Conservation (phyloP, 1,139 yeast species). For the Kodamaea alishanica region DNA sequence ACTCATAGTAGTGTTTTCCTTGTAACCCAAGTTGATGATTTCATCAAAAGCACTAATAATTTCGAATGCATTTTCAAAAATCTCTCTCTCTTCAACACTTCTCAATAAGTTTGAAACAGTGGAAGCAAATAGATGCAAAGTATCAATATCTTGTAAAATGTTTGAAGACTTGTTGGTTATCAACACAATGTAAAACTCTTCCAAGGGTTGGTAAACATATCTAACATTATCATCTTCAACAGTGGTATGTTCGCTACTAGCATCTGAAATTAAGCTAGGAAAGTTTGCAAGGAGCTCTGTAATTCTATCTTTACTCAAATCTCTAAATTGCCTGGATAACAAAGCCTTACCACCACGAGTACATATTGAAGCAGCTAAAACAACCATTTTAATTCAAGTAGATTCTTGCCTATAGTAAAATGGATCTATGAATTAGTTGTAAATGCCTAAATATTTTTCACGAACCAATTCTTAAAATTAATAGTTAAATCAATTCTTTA, state of each 20-base stretch:
- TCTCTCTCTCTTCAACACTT: constrained; percentile 75
- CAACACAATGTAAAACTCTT: constrained; percentile 86
- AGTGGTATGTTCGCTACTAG: constrained; percentile 83
- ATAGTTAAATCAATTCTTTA: too few relatives aligned
- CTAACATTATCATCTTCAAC: constrained; percentile 92
- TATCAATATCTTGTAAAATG: constrained; percentile 91
- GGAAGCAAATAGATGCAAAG: constrained; percentile 80
- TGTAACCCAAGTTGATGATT: constrained; percentile 82
- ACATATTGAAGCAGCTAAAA: constrained; percentile 92
- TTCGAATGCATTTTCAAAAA: constrained; percentile 82
- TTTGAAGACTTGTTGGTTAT: constrained; percentile 90
- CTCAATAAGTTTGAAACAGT: constrained; percentile 75
- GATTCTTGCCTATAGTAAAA: too few relatives aligned
- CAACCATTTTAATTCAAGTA: constrained; percentile 20
- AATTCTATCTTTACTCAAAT: constrained; percentile 79
- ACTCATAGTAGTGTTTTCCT: constrained; percentile 76
- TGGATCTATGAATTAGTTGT: too few relatives aligned
- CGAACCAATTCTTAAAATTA: too few relatives aligned
- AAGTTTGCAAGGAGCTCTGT: constrained; percentile 83
- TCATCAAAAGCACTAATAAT: constrained; percentile 92
- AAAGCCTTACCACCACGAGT: constrained; percentile 94
- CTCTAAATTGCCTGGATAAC: constrained; percentile 88
- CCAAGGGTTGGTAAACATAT: constrained; percentile 93
- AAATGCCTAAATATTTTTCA: too few relatives aligned
- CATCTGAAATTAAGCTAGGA: constrained; percentile 71